phyloP scores from a whole-genome alignment of 495 filamentous ascomycete species.

The Aspergillus ostianus region DNA sequence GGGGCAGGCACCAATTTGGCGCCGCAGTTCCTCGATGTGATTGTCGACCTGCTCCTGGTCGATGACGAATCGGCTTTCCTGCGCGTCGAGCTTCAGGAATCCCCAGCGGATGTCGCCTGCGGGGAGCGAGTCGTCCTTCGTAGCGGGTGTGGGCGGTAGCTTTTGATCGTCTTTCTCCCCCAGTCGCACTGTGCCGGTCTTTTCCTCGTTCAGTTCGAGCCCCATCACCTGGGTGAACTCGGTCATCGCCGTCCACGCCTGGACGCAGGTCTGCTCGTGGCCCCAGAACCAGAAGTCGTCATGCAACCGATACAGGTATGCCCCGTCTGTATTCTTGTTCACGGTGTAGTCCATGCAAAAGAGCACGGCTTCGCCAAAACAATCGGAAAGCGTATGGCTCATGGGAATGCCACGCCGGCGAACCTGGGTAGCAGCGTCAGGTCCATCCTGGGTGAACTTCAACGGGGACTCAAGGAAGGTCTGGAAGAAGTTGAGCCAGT shows the following conservation, averaged over 20 bases:
- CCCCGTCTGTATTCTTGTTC: slow-evolving; percentile 54
- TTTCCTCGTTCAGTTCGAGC: slow-evolving; percentile 55
- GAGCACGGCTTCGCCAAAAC: slow-evolving; percentile 59
- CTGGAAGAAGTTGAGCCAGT: slow-evolving; percentile 62
- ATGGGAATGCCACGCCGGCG: slow-evolving; percentile 59
- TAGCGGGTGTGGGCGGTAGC: background rate
- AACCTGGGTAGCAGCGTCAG: slow-evolving; percentile 33
- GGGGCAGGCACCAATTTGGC: slow-evolving; percentile 55
- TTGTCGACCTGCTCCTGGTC: slow-evolving; percentile 60
- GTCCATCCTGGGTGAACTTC: slow-evolving; percentile 55
- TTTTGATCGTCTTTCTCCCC: slow-evolving; percentile 5
- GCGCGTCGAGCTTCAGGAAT: slow-evolving; percentile 56
- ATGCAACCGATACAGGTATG: slow-evolving; percentile 59
- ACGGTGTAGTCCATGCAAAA: slow-evolving; percentile 67
- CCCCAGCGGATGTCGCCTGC: slow-evolving; percentile 64
- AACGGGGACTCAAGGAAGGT: slow-evolving; percentile 59
- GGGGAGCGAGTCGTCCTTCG: slow-evolving; percentile 32
- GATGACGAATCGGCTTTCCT: slow-evolving; percentile 57
- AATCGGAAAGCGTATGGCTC: slow-evolving; percentile 56
- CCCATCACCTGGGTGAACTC: slow-evolving; percentile 55
- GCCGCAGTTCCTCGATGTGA: slow-evolving; percentile 60
- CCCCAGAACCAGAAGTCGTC: slow-evolving; percentile 74
- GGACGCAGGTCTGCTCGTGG: slow-evolving; percentile 49
- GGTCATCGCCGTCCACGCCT: slow-evolving; percentile 58
- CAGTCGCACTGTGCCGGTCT: slow-evolving; percentile 56